Base-by-base conservation (phyloP, 169 alveolate species). In the Plasmodium knowlesi region DNA sequence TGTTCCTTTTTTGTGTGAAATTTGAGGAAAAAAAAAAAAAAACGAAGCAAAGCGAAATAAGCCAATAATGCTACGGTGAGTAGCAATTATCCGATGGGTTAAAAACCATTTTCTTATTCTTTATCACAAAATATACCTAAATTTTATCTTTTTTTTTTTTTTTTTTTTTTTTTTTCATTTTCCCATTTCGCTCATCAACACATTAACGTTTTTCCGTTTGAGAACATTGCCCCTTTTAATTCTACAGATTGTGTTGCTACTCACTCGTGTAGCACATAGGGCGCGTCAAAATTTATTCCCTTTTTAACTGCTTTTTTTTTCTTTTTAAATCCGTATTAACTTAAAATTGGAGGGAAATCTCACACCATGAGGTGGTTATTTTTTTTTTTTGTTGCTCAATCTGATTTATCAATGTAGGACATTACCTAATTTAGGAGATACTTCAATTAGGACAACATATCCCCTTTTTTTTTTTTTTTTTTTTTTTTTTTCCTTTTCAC, bases 191-290 rank as follows among this genome's bases (percentile, higher is more conserved):
- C 39, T 37, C n/a, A 16, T 4, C 9, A 61, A 61, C 34, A 61
- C 74, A 22, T 1, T n/a, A 34, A 61, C 28, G 32, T 14, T 61
- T 61, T 61, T 61, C 32, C 3, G 32, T n/a, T 61, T 16, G 41
- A 67, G 76, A 19, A 25, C 8, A 67, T 22, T 67, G 76, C n/a
- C 37, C 76, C 76, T 25, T 22, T 76, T 76, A 76, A 76, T 76
- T 76, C 61, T 76, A 76, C 57, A 76, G 41, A 32, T 76, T 76
- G n/a, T 3, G 83, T 30, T 76, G 14, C 25, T 37, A 37, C 50
- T 76, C 50, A 39, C 25, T 76, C 83, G 46, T 76, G 83, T 37
- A 76, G 50, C 54, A 76, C 22, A 25, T 67, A 28, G 30, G 76
- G 76, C 37, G 28, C 37, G 76, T 67, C 22, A 67, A 67, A 19